Percentiles rank a stretch among this genome's conserved stretches.
These are phyloP conservation scores for Mesotaenium endlicherianum DNA, from an alignment of 139 green algal genomes.

Conservation along the genomic window DNA sequence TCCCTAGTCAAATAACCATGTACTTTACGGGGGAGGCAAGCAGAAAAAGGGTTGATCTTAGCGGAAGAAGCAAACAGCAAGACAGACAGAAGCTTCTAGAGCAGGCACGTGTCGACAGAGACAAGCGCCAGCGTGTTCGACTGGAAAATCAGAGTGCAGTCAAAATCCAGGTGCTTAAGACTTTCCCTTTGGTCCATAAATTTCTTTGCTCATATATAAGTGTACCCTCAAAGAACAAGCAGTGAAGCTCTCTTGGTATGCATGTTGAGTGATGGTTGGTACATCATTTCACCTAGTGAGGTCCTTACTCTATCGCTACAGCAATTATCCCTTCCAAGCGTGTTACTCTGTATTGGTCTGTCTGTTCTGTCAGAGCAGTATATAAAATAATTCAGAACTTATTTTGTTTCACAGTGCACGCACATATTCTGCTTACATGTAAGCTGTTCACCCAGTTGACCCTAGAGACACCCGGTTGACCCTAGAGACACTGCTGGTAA, in stretches of 20 bases:
- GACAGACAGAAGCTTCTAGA: neutral
- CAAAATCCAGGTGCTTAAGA: conserved; percentile 3
- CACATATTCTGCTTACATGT: neutral
- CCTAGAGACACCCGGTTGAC: neutral
- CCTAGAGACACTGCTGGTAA: neutral
- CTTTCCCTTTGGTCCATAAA: too few species aligned
- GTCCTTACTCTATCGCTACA: neutral
- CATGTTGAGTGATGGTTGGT: neutral
- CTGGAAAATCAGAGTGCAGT: conserved; percentile 1
- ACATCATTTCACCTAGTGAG: neutral
- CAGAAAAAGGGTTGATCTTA: neutral
- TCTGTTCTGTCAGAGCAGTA: conserved; percentile 1
- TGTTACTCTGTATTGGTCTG: neutral
- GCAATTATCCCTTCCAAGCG: neutral
- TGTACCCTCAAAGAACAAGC: too few species aligned
- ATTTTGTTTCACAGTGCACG: neutral
- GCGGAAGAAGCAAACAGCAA: neutral
- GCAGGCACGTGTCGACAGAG: conserved; percentile 1
- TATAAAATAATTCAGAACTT: neutral
- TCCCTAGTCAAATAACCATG: too few species aligned
- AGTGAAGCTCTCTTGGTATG: too few species aligned
- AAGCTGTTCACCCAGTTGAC: neutral
- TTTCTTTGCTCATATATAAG: too few species aligned
- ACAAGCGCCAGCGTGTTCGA: neutral
- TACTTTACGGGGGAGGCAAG: neutral